phyloP scores from a whole-genome alignment of 805 yeast genomes.

The Nakazawaea molendinolei region DNA sequence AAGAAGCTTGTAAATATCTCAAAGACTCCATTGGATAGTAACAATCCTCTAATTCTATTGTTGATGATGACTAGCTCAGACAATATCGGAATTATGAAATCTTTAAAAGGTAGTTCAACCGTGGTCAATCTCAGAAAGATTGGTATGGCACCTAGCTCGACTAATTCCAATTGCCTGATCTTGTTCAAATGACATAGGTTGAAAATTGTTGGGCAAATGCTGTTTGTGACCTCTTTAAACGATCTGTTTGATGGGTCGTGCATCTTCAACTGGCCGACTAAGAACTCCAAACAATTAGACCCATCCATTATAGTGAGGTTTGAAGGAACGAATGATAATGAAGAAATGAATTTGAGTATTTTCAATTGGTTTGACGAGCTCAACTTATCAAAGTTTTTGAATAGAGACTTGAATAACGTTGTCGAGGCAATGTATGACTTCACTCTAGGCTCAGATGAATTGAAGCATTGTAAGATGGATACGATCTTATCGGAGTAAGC shows the following conservation, averaged over 20 bases:
- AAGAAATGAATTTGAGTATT: slow-evolving; percentile 28
- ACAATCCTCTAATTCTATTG: slow-evolving; percentile 22
- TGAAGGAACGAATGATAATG: slow-evolving; percentile 11
- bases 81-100: slow-evolving; percentile 35
- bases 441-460: slow-evolving; percentile 35
- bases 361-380: slow-evolving; percentile 24
- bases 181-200: slow-evolving; percentile 39
- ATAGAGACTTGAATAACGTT: slow-evolving; percentile 29
- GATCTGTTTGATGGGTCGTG: slow-evolving; percentile 2
- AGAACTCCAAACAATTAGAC: slow-evolving; percentile 31
- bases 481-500: slow-evolving; percentile 24
- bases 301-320: slow-evolving; percentile 10
- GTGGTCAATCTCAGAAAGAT: slow-evolving; percentile 26
- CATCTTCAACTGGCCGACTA: slow-evolving; percentile 18
- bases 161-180: slow-evolving; percentile 29
- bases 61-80: slow-evolving; percentile 38
- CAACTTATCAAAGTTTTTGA: slow-evolving; percentile 25
- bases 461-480: slow-evolving; percentile 31
- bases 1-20: slow-evolving; percentile 26
- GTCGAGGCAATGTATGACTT: slow-evolving; percentile 16
- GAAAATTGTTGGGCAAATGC: slow-evolving; percentile 34
- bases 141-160: slow-evolving; percentile 33
- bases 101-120: slow-evolving; percentile 37
- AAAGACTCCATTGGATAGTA: slow-evolving; percentile 26
- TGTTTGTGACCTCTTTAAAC: slow-evolving; percentile 34